phyloP scores from a whole-genome alignment of 2,329 filamentous ascomycete genomes.

The Myriosclerotinia scirpicola region DNA sequence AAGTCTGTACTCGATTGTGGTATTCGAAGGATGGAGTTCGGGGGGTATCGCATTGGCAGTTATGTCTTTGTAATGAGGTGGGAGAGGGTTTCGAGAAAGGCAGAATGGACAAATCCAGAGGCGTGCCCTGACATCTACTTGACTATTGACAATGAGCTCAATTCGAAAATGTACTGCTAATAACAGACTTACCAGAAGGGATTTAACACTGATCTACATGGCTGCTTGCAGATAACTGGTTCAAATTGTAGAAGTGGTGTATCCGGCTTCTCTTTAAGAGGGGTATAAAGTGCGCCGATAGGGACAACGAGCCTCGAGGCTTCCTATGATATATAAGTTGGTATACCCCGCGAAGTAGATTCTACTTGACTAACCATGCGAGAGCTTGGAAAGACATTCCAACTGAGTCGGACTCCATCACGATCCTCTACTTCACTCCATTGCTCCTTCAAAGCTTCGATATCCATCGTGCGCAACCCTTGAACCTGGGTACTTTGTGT shows the following conservation, averaged over 20 bases:
- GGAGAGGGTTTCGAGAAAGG: conserved; percentile 77
- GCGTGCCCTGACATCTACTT: conserved; percentile 79
- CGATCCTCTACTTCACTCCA: conserved; percentile 80
- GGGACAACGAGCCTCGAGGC: conserved; percentile 92
- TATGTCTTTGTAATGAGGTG: conserved; percentile 87
- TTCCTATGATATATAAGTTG: conserved; percentile 60
- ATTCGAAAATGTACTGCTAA: neutral
- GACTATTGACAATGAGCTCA: conserved; percentile 50
- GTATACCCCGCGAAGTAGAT: conserved; percentile 26
- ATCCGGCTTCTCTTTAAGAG: conserved; percentile 90
- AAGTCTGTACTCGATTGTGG: conserved; percentile 86
- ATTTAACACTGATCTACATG: conserved; percentile 93
- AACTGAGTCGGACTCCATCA: conserved; percentile 93
- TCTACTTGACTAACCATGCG: conserved; percentile 70
- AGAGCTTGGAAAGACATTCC: conserved; percentile 98
- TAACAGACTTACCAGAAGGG: conserved; percentile 76
- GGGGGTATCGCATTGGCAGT: conserved; percentile 79
- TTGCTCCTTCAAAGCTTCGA: conserved; percentile 40
- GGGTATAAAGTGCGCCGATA: conserved; percentile 93
- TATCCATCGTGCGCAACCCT: conserved; percentile 35
- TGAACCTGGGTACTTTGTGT: conserved; percentile 10
- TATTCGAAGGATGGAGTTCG: conserved; percentile 78
- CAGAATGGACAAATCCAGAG: conserved; percentile 92
- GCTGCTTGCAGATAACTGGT: conserved; percentile 93
- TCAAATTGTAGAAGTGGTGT: conserved; percentile 91